Conservation (phyloP, 2,329 filamentous ascomycete species). For the Venturia aucupariae region DNA sequence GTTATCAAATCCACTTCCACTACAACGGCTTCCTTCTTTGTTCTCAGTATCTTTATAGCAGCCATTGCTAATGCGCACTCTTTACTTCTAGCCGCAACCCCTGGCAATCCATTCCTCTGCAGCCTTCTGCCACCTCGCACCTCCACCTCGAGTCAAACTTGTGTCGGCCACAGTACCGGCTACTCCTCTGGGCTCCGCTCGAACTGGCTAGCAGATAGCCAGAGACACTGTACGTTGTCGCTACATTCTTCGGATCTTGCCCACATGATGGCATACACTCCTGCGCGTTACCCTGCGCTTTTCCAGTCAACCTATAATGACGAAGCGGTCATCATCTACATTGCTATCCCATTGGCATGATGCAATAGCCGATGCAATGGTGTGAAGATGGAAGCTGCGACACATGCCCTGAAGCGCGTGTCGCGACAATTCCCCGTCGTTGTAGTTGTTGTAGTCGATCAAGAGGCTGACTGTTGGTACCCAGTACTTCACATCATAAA, state of each 20-base stretch:
- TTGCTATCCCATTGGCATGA: background rate
- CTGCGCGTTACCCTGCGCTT: background rate
- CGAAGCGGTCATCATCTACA: background rate
- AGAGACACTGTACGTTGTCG: background rate
- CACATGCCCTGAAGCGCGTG: background rate
- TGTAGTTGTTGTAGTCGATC: no score
- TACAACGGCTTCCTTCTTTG: background rate
- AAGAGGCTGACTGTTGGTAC: background rate
- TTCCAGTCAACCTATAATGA: background rate
- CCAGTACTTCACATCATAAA: background rate
- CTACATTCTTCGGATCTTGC: no score
- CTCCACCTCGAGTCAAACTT: background rate
- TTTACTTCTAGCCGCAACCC: background rate
- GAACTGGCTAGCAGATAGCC: background rate
- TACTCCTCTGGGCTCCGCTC: background rate
- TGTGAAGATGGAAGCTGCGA: background rate
- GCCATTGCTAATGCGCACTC: background rate
- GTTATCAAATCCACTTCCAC: background rate
- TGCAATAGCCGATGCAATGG: no score
- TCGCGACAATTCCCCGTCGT: background rate
- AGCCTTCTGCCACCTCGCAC: background rate
- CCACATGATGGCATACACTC: background rate
- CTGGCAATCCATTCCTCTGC: background rate
- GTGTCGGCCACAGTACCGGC: background rate
- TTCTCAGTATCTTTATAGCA: background rate